Conservation (phyloP, 2,329 filamentous ascomycete species). For the Chaetomiaceae sp. region DNA sequence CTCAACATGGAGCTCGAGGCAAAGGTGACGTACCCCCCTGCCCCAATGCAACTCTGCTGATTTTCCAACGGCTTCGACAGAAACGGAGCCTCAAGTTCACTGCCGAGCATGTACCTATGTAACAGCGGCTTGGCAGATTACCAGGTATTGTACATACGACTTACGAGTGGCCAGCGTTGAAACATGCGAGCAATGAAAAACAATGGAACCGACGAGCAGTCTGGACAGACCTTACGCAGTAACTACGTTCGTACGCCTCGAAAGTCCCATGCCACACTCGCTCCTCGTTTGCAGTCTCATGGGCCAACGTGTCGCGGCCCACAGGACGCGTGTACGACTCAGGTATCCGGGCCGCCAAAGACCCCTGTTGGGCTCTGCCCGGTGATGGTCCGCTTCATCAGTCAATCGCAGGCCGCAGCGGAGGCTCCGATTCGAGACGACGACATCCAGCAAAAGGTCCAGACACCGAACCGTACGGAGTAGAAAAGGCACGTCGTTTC, state of each 20-base stretch:
- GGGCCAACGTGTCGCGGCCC: background rate
- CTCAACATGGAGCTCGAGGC: too few relatives aligned
- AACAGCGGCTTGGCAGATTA: too few relatives aligned
- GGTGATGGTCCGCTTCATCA: background rate
- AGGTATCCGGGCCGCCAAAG: slow-evolving; percentile 2
- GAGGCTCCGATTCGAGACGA: background rate
- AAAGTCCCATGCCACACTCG: too few relatives aligned
- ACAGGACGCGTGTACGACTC: slow-evolving; percentile 8
- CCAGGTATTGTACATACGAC: too few relatives aligned
- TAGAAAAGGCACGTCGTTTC: too few relatives aligned
- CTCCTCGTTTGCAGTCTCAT: background rate
- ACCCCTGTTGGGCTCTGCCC: background rate
- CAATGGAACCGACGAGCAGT: background rate
- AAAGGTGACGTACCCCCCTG: background rate
- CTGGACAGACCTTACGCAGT: too few relatives aligned
- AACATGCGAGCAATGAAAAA: background rate
- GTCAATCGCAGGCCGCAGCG: background rate
- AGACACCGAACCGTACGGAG: too few relatives aligned
- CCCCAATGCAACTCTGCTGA: too few relatives aligned
- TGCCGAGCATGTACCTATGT: too few relatives aligned
- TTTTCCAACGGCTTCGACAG: background rate
- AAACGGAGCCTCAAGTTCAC: too few relatives aligned
- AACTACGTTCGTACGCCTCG: background rate
- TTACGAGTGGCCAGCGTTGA: background rate
- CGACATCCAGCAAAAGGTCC: too few relatives aligned